phyloP scores from a whole-genome alignment of 2,329 filamentous ascomycete genomes.

The Pseudovirgaria hyperparasitica region DNA sequence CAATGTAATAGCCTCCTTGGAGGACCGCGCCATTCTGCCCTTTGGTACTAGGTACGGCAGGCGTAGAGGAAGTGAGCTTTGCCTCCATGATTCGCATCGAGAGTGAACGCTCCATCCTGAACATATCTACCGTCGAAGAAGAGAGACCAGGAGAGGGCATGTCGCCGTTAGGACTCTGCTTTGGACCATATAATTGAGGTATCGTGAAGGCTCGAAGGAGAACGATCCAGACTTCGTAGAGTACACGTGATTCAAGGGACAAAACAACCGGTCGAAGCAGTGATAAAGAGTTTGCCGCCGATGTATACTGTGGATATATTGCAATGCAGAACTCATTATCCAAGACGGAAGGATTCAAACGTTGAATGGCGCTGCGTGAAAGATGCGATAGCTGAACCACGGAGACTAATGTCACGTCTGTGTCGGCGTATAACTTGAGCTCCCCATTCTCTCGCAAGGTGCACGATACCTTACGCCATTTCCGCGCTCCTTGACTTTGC shows the following conservation, averaged over 20 bases:
- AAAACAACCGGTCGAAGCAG: constrained; percentile 83
- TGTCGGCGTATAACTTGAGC: constrained; percentile 79
- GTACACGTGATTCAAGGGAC: constrained; percentile 68
- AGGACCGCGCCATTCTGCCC: constrained; percentile 2
- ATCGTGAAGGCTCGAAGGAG: constrained; percentile 82
- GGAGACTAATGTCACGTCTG: constrained; percentile 66
- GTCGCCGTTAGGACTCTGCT: too few species aligned
- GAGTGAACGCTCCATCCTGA: constrained; percentile 51
- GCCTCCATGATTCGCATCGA: constrained; percentile 50
- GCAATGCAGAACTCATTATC: constrained; percentile 90
- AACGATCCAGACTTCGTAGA: constrained; percentile 98
- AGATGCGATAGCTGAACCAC: constrained; percentile 81
- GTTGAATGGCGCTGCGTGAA: constrained; percentile 79
- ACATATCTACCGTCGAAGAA: constrained; percentile 43
- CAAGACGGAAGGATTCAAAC: constrained; percentile 78
- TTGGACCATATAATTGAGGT: constrained; percentile 75
- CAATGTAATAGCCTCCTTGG: constrained; percentile 61
- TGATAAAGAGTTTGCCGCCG: constrained; percentile 57
- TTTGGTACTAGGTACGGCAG: constrained; percentile 13
- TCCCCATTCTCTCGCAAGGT: constrained; percentile 91
- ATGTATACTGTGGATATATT: constrained; percentile 86
- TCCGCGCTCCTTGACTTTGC: constrained; percentile 44
- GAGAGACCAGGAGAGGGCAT: constrained; percentile 30
- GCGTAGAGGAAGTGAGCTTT: constrained; percentile 32
- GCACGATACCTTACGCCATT: constrained; percentile 83